Conservation (phyloP, 805 yeast species). For the Cyberlindnera japonica region DNA sequence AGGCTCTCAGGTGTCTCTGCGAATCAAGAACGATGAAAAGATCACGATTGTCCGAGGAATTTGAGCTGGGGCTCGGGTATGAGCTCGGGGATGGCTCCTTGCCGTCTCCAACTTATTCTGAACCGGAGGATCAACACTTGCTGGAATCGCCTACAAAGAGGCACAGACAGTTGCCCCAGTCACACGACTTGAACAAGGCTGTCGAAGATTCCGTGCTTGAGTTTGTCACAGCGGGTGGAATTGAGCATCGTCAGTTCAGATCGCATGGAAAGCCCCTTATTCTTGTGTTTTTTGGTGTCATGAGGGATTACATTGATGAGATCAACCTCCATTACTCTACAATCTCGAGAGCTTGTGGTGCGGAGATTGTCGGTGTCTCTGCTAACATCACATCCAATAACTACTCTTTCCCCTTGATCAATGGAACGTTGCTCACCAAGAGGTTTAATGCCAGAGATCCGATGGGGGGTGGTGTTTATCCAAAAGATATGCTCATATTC, state of each 20-base stretch:
- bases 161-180: slow-evolving; percentile 2
- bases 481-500: slow-evolving; percentile 23
- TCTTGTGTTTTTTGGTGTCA: slow-evolving; percentile 26
- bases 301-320: slow-evolving; percentile 14
- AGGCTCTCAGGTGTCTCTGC: too few relatives aligned
- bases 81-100: slow-evolving; percentile 4
- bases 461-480: slow-evolving; percentile 29
- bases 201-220: slow-evolving; percentile 16
- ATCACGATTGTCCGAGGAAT: neutral
- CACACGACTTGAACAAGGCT: slow-evolving; percentile 12
- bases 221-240: slow-evolving; percentile 5
- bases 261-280: slow-evolving; percentile 13
- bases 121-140: slow-evolving; percentile 1
- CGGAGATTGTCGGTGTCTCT: slow-evolving; percentile 23
- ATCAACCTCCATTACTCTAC: slow-evolving; percentile 6
- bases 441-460: slow-evolving; percentile 25
- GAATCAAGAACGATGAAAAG: too few relatives aligned
- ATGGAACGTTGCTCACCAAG: slow-evolving; percentile 16
- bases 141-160: slow-evolving; percentile 10
- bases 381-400: slow-evolving; percentile 14
- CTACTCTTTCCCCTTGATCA: slow-evolving; percentile 20
- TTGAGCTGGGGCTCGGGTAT: neutral
- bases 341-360: slow-evolving; percentile 5
- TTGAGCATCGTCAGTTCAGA: slow-evolving; percentile 4
- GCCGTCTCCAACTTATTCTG: slow-evolving; percentile 10